Evolutionary conservation across 2,329 filamentous ascomycete genomes (phyloP).

Genomic region (Xylaria sp.): DNA sequence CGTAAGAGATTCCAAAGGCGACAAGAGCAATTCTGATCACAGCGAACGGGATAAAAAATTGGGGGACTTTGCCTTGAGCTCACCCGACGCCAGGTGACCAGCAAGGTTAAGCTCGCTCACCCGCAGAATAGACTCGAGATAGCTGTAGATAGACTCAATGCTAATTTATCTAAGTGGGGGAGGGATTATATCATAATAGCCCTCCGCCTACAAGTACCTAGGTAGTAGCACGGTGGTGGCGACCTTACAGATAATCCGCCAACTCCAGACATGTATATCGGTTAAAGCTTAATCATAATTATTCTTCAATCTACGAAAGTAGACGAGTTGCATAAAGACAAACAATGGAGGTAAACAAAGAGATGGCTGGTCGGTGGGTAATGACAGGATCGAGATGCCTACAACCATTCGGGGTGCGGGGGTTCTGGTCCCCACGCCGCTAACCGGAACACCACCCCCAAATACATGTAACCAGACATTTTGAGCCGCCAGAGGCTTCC

Average conservation of each 20-base stretch:
- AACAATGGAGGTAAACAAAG: slow-evolving; percentile 1
- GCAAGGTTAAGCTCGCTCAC: slow-evolving; percentile 14
- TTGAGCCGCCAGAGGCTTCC: too few species aligned
- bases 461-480: too few species aligned
- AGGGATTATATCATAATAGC: neutral
- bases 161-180: slow-evolving; percentile 7
- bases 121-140: slow-evolving; percentile 8
- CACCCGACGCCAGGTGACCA: neutral
- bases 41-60: neutral
- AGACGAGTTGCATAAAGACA: neutral
- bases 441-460: too few species aligned
- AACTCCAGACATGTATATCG: neutral
- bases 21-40: neutral
- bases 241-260: neutral
- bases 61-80: neutral
- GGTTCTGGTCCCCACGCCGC: neutral
- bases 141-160: neutral
- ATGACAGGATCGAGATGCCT: slow-evolving; percentile 31
- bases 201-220: neutral
- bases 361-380: slow-evolving; percentile 17
- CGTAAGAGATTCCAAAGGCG: neutral
- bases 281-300: neutral
- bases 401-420: slow-evolving; percentile 12
- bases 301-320: neutral
- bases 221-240: neutral